These are phyloP conservation scores for Pseudophaeomoniella oleicola DNA, from an alignment of 2,329 filamentous ascomycete species.

Conservation along the genomic window DNA sequence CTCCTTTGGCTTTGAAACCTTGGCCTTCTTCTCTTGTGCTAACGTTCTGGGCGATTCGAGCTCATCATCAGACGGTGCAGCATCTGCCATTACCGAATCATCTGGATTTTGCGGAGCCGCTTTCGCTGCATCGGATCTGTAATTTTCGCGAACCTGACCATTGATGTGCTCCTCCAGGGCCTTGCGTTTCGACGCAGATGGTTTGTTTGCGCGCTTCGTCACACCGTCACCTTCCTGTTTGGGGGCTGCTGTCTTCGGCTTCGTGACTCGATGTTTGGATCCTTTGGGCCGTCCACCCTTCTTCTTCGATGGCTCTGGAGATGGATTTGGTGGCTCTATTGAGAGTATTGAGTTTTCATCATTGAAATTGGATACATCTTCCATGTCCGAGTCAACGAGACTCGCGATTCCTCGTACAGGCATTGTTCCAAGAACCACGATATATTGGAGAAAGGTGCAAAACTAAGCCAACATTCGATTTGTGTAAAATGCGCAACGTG, in stretches of 20 bases:
- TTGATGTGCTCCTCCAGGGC: conserved; percentile 26
- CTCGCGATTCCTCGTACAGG: conserved; percentile 26
- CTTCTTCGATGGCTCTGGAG: conserved; percentile 9
- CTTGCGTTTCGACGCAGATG: conserved; percentile 16
- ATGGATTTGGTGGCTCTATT: conserved; percentile 7
- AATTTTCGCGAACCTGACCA: conserved; percentile 19
- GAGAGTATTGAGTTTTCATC: conserved; percentile 16
- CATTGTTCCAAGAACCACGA: conserved; percentile 18
- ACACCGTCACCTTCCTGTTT: conserved; percentile 22
- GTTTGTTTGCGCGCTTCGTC: conserved; percentile 30
- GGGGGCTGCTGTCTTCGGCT: conserved; percentile 19
- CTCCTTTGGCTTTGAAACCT: conserved; percentile 16
- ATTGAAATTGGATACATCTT: conserved; percentile 21
- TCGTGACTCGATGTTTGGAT: conserved; percentile 11
- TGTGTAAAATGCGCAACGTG: no score
- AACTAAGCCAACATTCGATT: no score
- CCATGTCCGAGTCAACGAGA: conserved; percentile 31
- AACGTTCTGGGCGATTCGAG: conserved; percentile 12
- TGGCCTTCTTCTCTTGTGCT: conserved; percentile 1
- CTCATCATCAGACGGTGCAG: conserved; percentile 14
- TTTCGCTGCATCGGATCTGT: conserved; percentile 20
- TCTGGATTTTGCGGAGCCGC: conserved; percentile 19
- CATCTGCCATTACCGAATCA: conserved; percentile 13
- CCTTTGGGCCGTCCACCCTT: conserved; percentile 9
- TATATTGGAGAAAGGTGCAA: no score